These are phyloP conservation scores for Myxozyma mucilagina DNA, from an alignment of 805 yeast genomes.

Conservation along the genomic window DNA sequence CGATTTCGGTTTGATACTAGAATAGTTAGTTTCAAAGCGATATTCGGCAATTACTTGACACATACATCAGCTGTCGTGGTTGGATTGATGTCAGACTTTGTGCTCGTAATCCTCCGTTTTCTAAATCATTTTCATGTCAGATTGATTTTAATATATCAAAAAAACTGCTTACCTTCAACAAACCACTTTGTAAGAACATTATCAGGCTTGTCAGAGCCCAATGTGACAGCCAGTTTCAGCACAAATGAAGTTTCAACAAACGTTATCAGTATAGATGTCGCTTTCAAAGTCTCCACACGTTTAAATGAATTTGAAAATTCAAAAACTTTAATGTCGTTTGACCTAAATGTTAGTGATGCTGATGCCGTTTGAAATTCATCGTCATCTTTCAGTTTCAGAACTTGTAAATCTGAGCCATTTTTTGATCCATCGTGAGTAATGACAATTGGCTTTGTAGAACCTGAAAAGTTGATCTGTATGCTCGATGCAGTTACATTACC, in stretches of 20 bases:
- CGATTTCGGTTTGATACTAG: constrained; percentile 26
- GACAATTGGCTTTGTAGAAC: constrained; percentile 15
- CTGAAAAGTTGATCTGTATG: constrained; percentile 15
- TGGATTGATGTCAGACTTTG: constrained; percentile 6
- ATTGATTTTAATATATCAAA: not conserved
- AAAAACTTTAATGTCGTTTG: constrained; percentile 33
- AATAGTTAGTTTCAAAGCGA: not conserved
- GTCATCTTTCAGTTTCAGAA: constrained; percentile 3
- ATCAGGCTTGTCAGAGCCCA: not conserved
- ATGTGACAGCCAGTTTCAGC: constrained; percentile 7
- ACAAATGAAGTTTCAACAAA: constrained; percentile 12
- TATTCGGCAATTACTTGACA: not conserved
- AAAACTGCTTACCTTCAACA: not conserved
- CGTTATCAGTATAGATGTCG: constrained; percentile 26
- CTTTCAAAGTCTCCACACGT: constrained; percentile 36
- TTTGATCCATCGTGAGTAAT: constrained; percentile 8
- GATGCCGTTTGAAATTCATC: constrained; percentile 9
- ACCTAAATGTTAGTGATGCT: constrained; percentile 33
- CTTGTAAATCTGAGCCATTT: not conserved
- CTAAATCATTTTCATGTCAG: not conserved
- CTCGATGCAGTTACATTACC: constrained; percentile 6
- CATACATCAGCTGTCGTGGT: constrained; percentile 18
- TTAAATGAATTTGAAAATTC: constrained; percentile 35
- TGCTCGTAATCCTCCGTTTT: constrained; percentile 1
- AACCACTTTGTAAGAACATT: constrained; percentile 19